Percentiles rank a stretch among this genome's conserved stretches.
phyloP scores from a whole-genome alignment of 2,329 filamentous ascomycete species.

The Trematosphaeria pertusa region DNA sequence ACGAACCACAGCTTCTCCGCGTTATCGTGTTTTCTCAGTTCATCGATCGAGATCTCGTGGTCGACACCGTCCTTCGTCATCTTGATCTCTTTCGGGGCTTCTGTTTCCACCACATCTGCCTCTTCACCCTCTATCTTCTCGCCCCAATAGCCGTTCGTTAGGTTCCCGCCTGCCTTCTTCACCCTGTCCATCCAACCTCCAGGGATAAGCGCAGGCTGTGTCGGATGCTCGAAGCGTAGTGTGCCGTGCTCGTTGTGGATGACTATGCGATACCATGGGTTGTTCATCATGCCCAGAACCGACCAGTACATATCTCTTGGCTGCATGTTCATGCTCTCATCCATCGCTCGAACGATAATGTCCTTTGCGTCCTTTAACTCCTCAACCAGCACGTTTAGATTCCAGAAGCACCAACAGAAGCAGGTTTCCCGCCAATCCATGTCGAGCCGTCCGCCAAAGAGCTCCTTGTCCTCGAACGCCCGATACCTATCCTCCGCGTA shows the following conservation, averaged over 20 bases:
- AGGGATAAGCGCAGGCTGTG: constrained; percentile 75
- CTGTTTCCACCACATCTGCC: constrained; percentile 50
- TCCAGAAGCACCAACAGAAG: constrained; percentile 96
- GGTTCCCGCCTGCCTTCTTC: constrained; percentile 80
- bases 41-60: constrained; percentile 70
- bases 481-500: constrained; percentile 90
- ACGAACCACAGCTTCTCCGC: constrained; percentile 83
- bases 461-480: constrained; percentile 63
- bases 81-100: constrained; percentile 69
- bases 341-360: constrained; percentile 85
- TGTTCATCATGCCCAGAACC: constrained; percentile 97
- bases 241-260: constrained; percentile 71
- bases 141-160: constrained; percentile 85
- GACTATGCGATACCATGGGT: constrained; percentile 86
- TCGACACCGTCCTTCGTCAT: constrained; percentile 76
- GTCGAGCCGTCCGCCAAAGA: constrained; percentile 80
- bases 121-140: constrained; percentile 67
- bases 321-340: constrained; percentile 85
- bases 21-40: constrained; percentile 72
- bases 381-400: constrained; percentile 68
- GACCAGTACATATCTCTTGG: constrained; percentile 97
- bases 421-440: constrained; percentile 81
- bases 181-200: constrained; percentile 95
- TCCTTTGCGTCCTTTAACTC: constrained; percentile 71
- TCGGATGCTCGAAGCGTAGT: constrained; percentile 86